These are phyloP conservation scores for Ganoderma lucidum DNA, from an alignment of 1,284 basidiomycete genomes.

Conservation along the genomic window DNA sequence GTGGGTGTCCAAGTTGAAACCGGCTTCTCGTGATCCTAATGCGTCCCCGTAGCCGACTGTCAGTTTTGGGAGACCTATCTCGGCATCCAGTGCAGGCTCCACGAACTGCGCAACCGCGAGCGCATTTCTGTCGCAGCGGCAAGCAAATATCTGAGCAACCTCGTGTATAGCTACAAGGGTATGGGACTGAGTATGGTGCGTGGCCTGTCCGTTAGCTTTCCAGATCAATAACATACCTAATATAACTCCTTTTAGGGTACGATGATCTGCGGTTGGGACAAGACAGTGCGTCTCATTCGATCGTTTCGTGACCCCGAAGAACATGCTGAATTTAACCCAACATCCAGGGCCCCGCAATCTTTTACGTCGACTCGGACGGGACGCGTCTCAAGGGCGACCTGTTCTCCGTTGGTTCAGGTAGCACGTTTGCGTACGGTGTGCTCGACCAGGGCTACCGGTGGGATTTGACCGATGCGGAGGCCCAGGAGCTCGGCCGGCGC, in stretches of 20 bases:
- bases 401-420: conserved; percentile 98
- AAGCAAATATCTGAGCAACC: conserved; percentile 96
- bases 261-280: conserved; percentile 99
- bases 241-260: conserved; percentile 72
- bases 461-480: conserved; percentile 95
- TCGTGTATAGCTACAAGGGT: conserved; percentile 98
- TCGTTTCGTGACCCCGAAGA: not conserved
- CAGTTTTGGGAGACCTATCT: conserved; percentile 99
- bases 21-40: conserved; percentile 21
- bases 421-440: conserved; percentile 98
- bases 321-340: not conserved
- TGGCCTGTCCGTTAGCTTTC: conserved; percentile 15
- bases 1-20: conserved; percentile 51
- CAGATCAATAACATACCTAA: conserved; percentile 4
- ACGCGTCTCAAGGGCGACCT: conserved; percentile 95
- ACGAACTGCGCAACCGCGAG: conserved; percentile 97
- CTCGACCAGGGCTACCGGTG: conserved; percentile 96
- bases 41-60: conserved; percentile 75
- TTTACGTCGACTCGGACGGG: conserved; percentile 99
- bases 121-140: conserved; percentile 99
- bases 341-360: conserved; percentile 88
- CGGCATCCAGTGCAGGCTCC: conserved; percentile 96
- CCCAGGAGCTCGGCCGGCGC: conserved; percentile 92
- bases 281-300: conserved; percentile 73
- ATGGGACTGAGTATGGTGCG: conserved; percentile 98